phyloP scores from a whole-genome alignment of 1,284 basidiomycete species.

The Phellopilus nigrolimitatus region DNA sequence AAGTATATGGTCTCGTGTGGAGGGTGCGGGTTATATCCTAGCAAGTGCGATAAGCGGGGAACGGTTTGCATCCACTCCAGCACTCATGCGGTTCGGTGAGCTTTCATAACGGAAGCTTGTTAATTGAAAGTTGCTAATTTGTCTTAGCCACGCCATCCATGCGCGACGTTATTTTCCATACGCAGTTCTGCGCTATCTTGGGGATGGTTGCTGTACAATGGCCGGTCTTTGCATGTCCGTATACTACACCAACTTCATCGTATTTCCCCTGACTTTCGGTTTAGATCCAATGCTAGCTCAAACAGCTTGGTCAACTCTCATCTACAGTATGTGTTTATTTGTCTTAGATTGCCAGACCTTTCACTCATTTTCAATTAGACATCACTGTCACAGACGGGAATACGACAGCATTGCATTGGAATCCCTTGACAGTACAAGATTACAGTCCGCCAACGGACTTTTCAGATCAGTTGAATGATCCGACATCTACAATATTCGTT shows the following conservation, averaged over 20 bases:
- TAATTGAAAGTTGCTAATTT: conserved; percentile 21
- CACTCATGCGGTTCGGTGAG: conserved; percentile 84
- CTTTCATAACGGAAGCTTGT: conserved; percentile 23
- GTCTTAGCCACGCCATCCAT: conserved; percentile 84
- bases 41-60: conserved; percentile 93
- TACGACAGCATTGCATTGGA: conserved; percentile 50
- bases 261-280: conserved; percentile 19
- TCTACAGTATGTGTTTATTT: conserved; percentile 62
- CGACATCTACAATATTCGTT: conserved; percentile 74
- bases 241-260: no score
- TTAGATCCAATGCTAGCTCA: conserved; percentile 82
- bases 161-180: conserved; percentile 89
- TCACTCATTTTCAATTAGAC: conserved; percentile 44
- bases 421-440: conserved; percentile 55
- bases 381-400: conserved; percentile 56
- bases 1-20: conserved; percentile 62
- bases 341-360: conserved; percentile 7
- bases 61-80: conserved; percentile 77
- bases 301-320: conserved; percentile 82
- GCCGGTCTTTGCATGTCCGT: conserved; percentile 87
- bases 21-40: conserved; percentile 80
- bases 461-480: conserved; percentile 64
- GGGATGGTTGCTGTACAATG: conserved; percentile 93
- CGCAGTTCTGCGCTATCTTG: conserved; percentile 84
- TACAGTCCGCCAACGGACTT: conserved; percentile 66